Base-by-base conservation (phyloP, 805 yeast species). In the Monosporozyma aquatica region DNA sequence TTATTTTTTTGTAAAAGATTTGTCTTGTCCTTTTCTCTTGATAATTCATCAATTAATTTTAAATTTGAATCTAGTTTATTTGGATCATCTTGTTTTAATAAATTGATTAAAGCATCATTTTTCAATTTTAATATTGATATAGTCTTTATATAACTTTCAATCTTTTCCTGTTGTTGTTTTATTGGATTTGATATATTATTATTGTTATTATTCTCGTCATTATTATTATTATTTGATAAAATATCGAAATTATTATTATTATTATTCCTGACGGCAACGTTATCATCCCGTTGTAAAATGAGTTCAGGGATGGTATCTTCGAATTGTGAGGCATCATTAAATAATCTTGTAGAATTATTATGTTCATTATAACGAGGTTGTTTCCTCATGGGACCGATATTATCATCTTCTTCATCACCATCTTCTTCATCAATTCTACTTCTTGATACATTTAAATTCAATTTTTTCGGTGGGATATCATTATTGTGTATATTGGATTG, bases 301-400 rank as follows among this genome's bases (percentile, higher is more conserved):
- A n/a, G n/a, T 18, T 56, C 58, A 8, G 64, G 64, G 10, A 60
- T 39, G 1, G 62, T 56, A 22, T 54, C 63, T 41, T 60, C 65
- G 36, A 60, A 60, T 46, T 55, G 58, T 3, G 62, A 54, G 17
- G 56, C 49, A 15, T 60, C 64, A 27, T 55, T 53, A 45, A 58
- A 60, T 41, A 58, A 42, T 24, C 51, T 48, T 4, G 48, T 47
- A 0, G 63, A 58, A 26, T 53, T 48, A 20, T 15, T 22, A n/a
- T 43, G 49, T 9, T 18, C 44, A 10, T 20, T 20, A 29, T 29
- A 28, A 15, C 33, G 33, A 29, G 21, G 23, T 30, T 18, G 35
- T 18, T 30, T 30, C 23, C 23, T 30, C 23, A 30, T 9, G 2
- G 35, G 35, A 11, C 35, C 35, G 6, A 30, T 3, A 18, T 20